A percentile compares a stretch with the other conserved stretches of the same genome.
Conservation (phyloP, 2,329 filamentous ascomycete species). For the Trichoderma sp. region DNA sequence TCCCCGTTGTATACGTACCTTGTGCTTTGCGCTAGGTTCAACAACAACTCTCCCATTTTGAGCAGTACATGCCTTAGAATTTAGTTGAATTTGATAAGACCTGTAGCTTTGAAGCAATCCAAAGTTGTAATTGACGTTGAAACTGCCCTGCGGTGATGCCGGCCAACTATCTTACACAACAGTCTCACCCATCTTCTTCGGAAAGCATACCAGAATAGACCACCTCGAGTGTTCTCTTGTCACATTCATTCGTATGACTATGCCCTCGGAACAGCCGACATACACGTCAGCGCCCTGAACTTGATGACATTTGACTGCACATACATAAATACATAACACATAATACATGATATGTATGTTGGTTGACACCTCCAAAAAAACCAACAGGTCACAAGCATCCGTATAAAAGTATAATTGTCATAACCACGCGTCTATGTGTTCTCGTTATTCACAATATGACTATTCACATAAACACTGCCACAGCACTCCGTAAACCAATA, state of each 20-base stretch:
- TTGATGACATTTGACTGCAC: background rate
- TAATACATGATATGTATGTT: background rate
- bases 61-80: too few species aligned
- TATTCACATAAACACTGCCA: background rate
- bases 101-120: too few species aligned
- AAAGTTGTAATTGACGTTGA: too few species aligned
- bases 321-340: background rate
- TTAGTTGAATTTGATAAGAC: too few species aligned
- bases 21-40: too few species aligned
- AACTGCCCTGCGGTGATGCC: background rate
- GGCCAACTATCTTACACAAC: background rate
- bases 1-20: too few species aligned
- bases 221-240: background rate
- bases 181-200: background rate
- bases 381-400: constrained; percentile 2
- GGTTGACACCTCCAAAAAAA: background rate
- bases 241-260: background rate
- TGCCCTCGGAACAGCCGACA: background rate
- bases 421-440: background rate
- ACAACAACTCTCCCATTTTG: too few species aligned
- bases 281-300: background rate
- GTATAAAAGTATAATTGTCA: background rate
- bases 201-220: background rate
- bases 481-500: background rate
- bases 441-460: background rate